phyloP scores from a whole-genome alignment of 2,329 filamentous ascomycete species.

The Ophiostoma ips region DNA sequence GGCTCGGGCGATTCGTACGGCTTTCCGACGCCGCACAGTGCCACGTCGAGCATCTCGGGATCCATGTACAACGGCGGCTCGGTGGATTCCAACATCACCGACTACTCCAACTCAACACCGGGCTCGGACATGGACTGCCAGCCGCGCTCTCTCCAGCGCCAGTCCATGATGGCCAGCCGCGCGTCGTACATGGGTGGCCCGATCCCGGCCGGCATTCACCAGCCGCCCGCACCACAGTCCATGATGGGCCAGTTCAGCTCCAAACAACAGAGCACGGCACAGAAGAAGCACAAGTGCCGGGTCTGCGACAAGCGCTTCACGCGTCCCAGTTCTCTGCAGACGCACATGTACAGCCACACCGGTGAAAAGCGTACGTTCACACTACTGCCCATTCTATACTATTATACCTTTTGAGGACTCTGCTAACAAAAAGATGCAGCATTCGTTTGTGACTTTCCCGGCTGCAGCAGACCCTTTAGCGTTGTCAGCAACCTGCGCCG shows the following conservation, averaged over 20 bases:
- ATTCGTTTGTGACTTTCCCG: constrained; percentile 86
- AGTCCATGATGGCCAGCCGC: neutral
- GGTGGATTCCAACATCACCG: constrained; percentile 5
- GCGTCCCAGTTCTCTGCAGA: constrained; percentile 82
- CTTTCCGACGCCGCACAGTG: constrained; percentile 73
- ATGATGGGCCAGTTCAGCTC: constrained; percentile 99
- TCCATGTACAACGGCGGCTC: constrained; percentile 60
- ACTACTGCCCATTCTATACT: neutral
- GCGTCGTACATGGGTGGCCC: constrained; percentile 27
- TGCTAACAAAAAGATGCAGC: constrained; percentile 36
- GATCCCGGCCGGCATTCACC: constrained; percentile 50
- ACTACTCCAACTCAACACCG: constrained; percentile 46
- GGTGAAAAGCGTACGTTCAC: constrained; percentile 81
- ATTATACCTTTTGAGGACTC: neutral
- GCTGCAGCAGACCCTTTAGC: constrained; percentile 90
- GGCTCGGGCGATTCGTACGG: constrained; percentile 78
- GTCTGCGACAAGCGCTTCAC: constrained; percentile 97
- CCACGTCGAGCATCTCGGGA: constrained; percentile 79
- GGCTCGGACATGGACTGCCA: constrained; percentile 65
- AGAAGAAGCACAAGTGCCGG: constrained; percentile 99
- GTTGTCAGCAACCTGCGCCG: constrained; percentile 91
- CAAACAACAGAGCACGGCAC: constrained; percentile 85
- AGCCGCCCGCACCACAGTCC: constrained; percentile 68
- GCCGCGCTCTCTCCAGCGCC: constrained; percentile 4
- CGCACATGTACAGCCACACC: constrained; percentile 96